These are phyloP conservation scores for Misopates orontium DNA, from an alignment of 257 asterid species.

Conservation along the genomic window DNA sequence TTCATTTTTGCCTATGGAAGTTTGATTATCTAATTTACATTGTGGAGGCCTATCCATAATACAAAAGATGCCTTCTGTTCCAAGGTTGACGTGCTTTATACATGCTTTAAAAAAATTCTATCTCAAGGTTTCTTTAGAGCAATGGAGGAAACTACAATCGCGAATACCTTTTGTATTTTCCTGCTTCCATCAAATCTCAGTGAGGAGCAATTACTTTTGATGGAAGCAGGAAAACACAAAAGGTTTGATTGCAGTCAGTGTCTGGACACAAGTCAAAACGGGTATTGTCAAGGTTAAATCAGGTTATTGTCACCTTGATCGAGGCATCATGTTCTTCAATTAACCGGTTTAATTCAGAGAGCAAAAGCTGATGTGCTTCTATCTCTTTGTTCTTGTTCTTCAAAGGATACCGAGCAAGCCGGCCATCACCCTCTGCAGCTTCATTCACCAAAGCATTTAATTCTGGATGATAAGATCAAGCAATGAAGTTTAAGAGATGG, in stretches of 20 bases:
- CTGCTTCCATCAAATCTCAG: not conserved
- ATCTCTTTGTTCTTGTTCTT: constrained; percentile 64
- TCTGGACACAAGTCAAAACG: too few relatives aligned
- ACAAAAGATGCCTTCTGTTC: not conserved
- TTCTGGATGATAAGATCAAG: constrained; percentile 38
- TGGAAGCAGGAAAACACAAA: not conserved
- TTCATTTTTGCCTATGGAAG: too few relatives aligned
- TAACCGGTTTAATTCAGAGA: constrained; percentile 40
- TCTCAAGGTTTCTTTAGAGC: not conserved
- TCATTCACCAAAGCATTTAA: constrained; percentile 53
- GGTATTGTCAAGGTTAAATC: too few relatives aligned
- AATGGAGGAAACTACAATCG: not conserved
- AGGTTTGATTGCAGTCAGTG: not conserved
- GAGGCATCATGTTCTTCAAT: constrained; percentile 42
- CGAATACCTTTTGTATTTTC: not conserved
- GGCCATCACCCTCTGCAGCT: constrained; percentile 68
- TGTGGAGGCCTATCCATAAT: not conserved
- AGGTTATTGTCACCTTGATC: constrained; percentile 40
- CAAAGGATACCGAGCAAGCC: constrained; percentile 73
- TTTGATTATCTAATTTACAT: not conserved
- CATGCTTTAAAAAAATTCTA: not conserved
- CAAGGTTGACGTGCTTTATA: not conserved
- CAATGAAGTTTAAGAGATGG: not conserved
- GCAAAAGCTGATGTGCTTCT: constrained; percentile 66
- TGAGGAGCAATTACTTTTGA: not conserved